phyloP scores from a whole-genome alignment of 495 filamentous ascomycete species.

The Tuber umbilicatum region DNA sequence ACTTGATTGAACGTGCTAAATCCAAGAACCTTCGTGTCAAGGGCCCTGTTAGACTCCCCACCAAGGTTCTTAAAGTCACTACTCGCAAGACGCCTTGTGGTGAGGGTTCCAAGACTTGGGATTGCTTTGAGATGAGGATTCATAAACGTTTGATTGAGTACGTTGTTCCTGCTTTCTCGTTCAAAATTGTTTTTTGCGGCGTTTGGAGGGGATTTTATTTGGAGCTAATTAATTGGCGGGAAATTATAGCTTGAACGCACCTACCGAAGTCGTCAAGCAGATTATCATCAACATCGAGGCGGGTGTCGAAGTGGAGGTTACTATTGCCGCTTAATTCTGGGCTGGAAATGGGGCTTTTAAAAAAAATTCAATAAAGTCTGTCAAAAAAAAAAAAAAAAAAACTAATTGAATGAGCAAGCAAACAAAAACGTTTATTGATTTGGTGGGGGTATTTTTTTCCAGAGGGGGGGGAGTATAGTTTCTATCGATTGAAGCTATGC shows the following conservation, averaged over 20 bases:
- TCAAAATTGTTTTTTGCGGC: background rate
- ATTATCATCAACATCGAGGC: conserved; percentile 99
- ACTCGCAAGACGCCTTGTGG: conserved; percentile 95
- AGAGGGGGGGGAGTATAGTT: background rate
- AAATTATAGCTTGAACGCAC: conserved; percentile 70
- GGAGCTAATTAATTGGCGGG: background rate
- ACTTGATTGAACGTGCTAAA: conserved; percentile 98
- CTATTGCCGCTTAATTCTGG: conserved; percentile 81
- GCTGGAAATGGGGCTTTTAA: conserved; percentile 3
- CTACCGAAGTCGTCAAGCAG: conserved; percentile 99
- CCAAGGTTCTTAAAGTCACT: conserved; percentile 93
- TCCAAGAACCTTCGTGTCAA: conserved; percentile 97
- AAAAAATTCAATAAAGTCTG: background rate
- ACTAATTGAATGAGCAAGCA: background rate
- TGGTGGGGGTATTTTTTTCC: background rate
- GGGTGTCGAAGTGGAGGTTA: conserved; percentile 99
- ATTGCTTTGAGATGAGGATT: conserved; percentile 98
- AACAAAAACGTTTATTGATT: background rate
- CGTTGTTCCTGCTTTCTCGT: conserved; percentile 40
- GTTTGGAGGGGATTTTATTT: background rate
- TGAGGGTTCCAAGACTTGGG: conserved; percentile 99
- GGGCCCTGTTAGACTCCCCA: conserved; percentile 96
- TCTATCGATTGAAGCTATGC: background rate
- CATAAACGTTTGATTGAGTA: conserved; percentile 97
- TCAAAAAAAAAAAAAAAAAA: background rate